Conservation (phyloP, 2,329 filamentous ascomycete genomes). For the Colletotrichum endophyticum region DNA sequence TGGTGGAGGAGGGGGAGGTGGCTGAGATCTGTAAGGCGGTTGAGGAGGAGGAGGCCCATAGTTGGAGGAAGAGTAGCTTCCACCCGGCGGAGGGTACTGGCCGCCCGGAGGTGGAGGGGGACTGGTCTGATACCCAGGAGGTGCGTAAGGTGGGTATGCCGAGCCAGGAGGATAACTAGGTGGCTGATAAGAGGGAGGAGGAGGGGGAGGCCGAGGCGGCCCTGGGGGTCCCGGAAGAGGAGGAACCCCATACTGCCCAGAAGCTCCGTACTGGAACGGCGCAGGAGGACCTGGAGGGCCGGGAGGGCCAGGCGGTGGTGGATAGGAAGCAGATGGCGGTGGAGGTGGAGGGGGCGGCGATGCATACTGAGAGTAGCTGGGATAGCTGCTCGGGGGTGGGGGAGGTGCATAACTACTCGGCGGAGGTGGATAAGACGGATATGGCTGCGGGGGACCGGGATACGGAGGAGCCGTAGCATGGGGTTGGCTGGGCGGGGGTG, state of each 20-base stretch:
- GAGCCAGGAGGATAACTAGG: not conserved
- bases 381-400: conserved; percentile 4
- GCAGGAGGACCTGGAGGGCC: not conserved
- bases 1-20: not conserved
- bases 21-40: not conserved
- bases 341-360: conserved; percentile 8
- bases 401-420: not conserved
- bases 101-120: not conserved
- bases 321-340: not conserved
- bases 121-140: not conserved
- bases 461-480: conserved; percentile 12
- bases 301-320: not conserved
- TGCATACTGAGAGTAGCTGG: not conserved
- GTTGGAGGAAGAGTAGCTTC: not conserved
- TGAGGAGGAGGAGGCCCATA: conserved; percentile 1
- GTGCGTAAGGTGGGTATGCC: conserved; percentile 2
- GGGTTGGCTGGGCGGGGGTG: conserved; percentile 13
- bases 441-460: conserved; percentile 11
- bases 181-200: conserved; percentile 19
- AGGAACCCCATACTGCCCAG: conserved; percentile 32
- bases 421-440: conserved; percentile 7
- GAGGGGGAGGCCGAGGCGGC: conserved; percentile 13
- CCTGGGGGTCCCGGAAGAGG: conserved; percentile 25
- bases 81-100: not conserved
- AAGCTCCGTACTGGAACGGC: conserved; percentile 23